Evolutionary conservation across 257 asterid genomes (phyloP).

Genomic region (Paulownia fortunei): DNA sequence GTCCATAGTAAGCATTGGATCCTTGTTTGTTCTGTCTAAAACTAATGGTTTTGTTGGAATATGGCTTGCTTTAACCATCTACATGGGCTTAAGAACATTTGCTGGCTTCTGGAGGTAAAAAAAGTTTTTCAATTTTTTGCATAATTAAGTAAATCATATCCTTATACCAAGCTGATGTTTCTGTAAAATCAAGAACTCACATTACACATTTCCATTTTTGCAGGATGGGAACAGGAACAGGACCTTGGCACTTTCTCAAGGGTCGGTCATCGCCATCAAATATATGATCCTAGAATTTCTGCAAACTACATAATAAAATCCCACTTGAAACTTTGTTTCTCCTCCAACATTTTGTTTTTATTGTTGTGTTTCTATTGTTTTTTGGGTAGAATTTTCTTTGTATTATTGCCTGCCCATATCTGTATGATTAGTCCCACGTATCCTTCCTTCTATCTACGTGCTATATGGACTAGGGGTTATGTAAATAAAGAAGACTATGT

Average conservation of each 20-base stretch:
- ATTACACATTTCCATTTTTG: conserved; percentile 5
- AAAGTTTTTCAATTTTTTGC: background rate
- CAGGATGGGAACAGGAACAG: conserved; percentile 94
- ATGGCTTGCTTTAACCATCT: conserved; percentile 86
- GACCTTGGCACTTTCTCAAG: conserved; percentile 86
- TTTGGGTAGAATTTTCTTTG: background rate
- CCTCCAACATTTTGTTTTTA: background rate
- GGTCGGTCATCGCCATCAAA: conserved; percentile 26
- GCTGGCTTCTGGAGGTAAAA: conserved; percentile 90
- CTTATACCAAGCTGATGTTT: background rate
- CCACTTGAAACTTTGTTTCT: background rate
- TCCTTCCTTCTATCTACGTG: no score
- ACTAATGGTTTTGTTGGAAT: conserved; percentile 80
- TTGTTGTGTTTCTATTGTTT: background rate
- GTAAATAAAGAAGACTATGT: background rate
- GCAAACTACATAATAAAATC: conserved; percentile 4
- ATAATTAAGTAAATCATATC: background rate
- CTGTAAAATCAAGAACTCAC: background rate
- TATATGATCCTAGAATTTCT: conserved; percentile 22
- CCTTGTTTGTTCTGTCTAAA: conserved; percentile 64
- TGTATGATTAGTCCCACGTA: background rate
- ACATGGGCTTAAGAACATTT: conserved; percentile 77
- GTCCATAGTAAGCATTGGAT: conserved; percentile 69
- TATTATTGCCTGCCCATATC: background rate
- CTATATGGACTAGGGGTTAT: background rate